Evolutionary conservation across 805 yeast species (phyloP), one percentile per base, ranked within the genome.

Genomic region (Zygosaccharomyces pseudorouxii): DNA sequence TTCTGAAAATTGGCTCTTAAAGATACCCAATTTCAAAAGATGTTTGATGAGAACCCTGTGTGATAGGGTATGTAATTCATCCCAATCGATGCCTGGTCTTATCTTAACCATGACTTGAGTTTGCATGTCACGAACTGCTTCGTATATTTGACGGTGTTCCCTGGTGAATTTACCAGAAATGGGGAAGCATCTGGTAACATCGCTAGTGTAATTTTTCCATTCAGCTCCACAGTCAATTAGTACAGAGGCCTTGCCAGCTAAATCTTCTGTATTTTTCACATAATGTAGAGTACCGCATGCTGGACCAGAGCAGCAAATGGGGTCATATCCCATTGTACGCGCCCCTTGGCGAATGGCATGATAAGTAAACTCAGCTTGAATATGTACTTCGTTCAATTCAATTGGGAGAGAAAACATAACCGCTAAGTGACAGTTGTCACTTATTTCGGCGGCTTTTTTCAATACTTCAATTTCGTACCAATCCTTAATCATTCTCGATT

Each of bases 161-260:
- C 78, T 79, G 7, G 90, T 79, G 89, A 96, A 92, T 47, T 83
- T 81, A 5, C 99, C 99, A 53, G 74, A 78, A 47, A 89, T 81
- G 25, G 99, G 99, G 79, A 89, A 92, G 63, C 95, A 86, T 64
- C 99, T 79, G 12, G 99, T 93, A 38, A 93, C 97, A 65, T 92
- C 99, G 38, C 89, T 76, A 2, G 97, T 90, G 67, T 92, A 92
- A 65, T 88, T 82, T 55, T 80, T 79, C 97, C 97, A 92, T 69
- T 92, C 98, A 2, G 97, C 96, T 48, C 99, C 99, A 7, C 98
- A 97, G 71, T 92, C 99, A 46, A 92, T 83, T 52, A 92, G 76
- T 10, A 92, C 76, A 5, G 90, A 77, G 41, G 78, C 80, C 59
- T 80, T 82, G 16, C 76, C 77, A 9, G 65, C 73, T 49, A 83